phyloP scores from a whole-genome alignment of 2,329 filamentous ascomycete genomes.

The Didymellaceae sp. region DNA sequence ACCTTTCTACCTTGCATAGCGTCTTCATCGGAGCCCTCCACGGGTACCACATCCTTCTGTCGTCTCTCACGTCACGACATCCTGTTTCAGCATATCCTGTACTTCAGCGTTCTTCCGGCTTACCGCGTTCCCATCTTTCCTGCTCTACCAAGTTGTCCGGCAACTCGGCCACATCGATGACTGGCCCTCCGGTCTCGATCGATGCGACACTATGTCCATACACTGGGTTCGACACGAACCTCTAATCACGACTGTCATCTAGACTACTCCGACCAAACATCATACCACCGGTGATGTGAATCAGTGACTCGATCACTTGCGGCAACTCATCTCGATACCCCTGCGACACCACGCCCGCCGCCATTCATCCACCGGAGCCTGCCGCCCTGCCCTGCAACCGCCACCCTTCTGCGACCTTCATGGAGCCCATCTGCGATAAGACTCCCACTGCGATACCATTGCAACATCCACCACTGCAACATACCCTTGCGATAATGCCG shows the following conservation, averaged over 20 bases:
- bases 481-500: constrained; percentile 8
- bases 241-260: constrained; percentile 21
- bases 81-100: constrained; percentile 15
- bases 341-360: constrained; percentile 7
- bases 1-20: constrained; percentile 11
- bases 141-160: constrained; percentile 12
- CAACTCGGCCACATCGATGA: constrained; percentile 18
- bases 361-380: constrained; percentile 12
- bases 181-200: constrained; percentile 22
- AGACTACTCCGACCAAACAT: constrained; percentile 20
- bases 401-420: constrained; percentile 26
- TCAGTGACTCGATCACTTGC: constrained; percentile 11
- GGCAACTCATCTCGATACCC: constrained; percentile 8
- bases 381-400: constrained; percentile 17
- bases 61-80: constrained; percentile 6
- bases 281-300: constrained; percentile 23
- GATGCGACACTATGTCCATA: constrained; percentile 13
- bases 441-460: background rate
- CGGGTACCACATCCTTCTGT: constrained; percentile 2
- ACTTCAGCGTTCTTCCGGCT: constrained; percentile 15
- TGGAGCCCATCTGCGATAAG: constrained; percentile 3
- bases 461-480: constrained; percentile 9
- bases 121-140: constrained; percentile 19
- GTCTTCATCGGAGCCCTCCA: constrained; percentile 4
- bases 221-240: constrained; percentile 13